These are phyloP conservation scores for Pestalotiopsis sp. DNA, from an alignment of 2,329 filamentous ascomycete species.

Conservation along the genomic window DNA sequence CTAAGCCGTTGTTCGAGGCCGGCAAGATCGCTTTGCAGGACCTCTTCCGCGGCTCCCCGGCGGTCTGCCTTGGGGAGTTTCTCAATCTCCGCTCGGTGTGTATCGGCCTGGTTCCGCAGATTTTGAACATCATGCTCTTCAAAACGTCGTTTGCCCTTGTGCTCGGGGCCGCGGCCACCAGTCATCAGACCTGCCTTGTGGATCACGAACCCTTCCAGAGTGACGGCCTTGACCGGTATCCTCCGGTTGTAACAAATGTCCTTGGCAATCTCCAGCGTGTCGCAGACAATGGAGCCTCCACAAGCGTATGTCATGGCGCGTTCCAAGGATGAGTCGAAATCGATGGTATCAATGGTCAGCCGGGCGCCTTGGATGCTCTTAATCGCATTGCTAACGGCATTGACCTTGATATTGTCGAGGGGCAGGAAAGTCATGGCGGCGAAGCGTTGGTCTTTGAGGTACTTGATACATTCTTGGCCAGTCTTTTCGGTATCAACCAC, in stretches of 20 bases:
- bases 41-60: slow-evolving; percentile 76
- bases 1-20: slow-evolving; percentile 77
- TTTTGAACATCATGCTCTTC: slow-evolving; percentile 89
- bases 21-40: slow-evolving; percentile 75
- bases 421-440: slow-evolving; percentile 93
- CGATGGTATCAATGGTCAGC: slow-evolving; percentile 92
- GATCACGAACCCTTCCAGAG: slow-evolving; percentile 92
- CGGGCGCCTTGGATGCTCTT: slow-evolving; percentile 87
- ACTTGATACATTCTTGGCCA: slow-evolving; percentile 90
- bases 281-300: slow-evolving; percentile 92
- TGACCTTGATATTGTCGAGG: slow-evolving; percentile 95
- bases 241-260: slow-evolving; percentile 83
- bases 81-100: slow-evolving; percentile 75
- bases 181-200: slow-evolving; percentile 97
- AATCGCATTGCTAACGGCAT: slow-evolving; percentile 83
- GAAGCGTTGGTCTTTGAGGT: slow-evolving; percentile 86
- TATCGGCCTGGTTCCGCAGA: slow-evolving; percentile 74
- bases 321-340: slow-evolving; percentile 86
- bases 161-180: slow-evolving; percentile 80
- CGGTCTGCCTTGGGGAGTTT: slow-evolving; percentile 79
- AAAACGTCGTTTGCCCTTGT: slow-evolving; percentile 78
- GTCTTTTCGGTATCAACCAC: slow-evolving; percentile 95
- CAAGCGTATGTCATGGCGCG: slow-evolving; percentile 95
- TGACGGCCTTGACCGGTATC: slow-evolving; percentile 91
- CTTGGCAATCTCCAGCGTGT: slow-evolving; percentile 83